phyloP scores from a whole-genome alignment of 1,139 yeast species.

The Geotrichum reessii region DNA sequence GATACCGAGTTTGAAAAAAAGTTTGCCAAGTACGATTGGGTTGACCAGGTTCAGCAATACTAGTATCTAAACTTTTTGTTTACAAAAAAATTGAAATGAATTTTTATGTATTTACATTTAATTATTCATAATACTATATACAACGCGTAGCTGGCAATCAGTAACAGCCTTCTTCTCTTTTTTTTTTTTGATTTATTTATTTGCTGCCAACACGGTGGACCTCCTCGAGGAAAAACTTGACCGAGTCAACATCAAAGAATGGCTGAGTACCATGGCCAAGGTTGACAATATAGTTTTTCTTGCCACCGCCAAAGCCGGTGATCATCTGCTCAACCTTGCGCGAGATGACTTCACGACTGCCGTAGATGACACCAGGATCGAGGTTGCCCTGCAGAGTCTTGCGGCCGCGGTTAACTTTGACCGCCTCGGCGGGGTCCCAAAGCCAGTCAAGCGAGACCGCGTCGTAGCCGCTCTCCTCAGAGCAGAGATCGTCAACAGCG shows the following conservation, averaged over 20 bases:
- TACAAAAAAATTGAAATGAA: too few relatives aligned
- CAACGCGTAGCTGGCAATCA: not conserved
- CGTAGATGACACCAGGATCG: slow-evolving; percentile 93
- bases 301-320: slow-evolving; percentile 85
- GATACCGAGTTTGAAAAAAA: slow-evolving; percentile 24
- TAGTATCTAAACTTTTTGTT: not conserved
- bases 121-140: not conserved
- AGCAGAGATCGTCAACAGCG: slow-evolving; percentile 77
- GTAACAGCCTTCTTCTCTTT: too few relatives aligned
- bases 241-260: slow-evolving; percentile 87
- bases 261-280: slow-evolving; percentile 99
- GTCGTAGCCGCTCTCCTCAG: slow-evolving; percentile 64
- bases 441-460: slow-evolving; percentile 90
- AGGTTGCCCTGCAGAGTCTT: slow-evolving; percentile 90
- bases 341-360: slow-evolving; percentile 73
- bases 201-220: slow-evolving; percentile 68
- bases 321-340: slow-evolving; percentile 83
- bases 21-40: slow-evolving; percentile 5
- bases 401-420: slow-evolving; percentile 66
- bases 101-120: slow-evolving; percentile 20
- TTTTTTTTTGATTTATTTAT: not conserved
- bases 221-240: slow-evolving; percentile 77
- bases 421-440: slow-evolving; percentile 81
- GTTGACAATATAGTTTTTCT: slow-evolving; percentile 82
- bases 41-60: not conserved